phyloP scores from a whole-genome alignment of 768 basidiomycete species.

The Phanerochaete sordida region DNA sequence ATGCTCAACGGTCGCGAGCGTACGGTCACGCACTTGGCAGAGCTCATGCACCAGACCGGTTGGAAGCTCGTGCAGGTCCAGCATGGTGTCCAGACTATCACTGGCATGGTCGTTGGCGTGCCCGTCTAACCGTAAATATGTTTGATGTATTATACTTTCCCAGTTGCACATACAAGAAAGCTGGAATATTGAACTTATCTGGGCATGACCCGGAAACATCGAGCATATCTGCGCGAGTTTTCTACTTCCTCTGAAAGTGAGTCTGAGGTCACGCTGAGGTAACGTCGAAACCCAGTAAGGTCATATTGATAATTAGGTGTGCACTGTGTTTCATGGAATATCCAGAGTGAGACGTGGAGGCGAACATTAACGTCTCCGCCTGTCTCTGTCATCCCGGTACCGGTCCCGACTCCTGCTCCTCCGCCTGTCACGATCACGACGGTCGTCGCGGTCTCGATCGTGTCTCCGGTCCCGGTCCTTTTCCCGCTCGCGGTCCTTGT shows the following conservation, averaged over 20 bases:
- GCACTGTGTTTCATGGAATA: no score
- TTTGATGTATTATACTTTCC: no score
- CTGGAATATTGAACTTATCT: neutral
- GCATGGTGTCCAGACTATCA: neutral
- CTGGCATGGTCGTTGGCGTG: neutral
- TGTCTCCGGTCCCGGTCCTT: constrained; percentile 9
- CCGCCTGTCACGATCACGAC: constrained; percentile 24
- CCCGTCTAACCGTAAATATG: neutral
- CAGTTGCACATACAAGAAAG: no score
- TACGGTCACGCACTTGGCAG: neutral
- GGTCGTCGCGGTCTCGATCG: constrained; percentile 7
- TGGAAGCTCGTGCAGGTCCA: neutral
- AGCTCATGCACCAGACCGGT: constrained; percentile 1
- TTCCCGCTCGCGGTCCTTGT: constrained; percentile 23
- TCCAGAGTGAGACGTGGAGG: neutral
- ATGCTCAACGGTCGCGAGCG: neutral
- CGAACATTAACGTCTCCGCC: neutral
- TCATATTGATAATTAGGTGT: no score
- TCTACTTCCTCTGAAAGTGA: no score
- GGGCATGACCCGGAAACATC: no score
- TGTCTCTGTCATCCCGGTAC: constrained; percentile 7
- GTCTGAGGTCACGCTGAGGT: no score
- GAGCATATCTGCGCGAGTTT: no score
- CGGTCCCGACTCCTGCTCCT: constrained; percentile 26
- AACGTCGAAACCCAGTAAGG: no score